Conservation (phyloP, 176 grass and related monocot species). For the Calamus simplicifolius region DNA sequence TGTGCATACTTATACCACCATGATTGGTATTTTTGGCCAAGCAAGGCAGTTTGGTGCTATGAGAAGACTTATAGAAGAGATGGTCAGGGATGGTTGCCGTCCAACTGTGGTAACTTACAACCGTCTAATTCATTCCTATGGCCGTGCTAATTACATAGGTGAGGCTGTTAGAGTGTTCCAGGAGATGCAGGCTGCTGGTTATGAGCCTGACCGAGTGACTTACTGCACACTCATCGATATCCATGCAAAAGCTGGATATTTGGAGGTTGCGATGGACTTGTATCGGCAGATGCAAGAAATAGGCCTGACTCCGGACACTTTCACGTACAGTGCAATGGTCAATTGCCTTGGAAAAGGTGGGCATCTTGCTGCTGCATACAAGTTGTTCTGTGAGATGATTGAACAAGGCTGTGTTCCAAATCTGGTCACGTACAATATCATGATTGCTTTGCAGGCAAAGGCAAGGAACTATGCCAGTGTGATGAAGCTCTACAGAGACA, state of each 20-base stretch:
- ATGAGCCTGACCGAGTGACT: constrained; percentile 68
- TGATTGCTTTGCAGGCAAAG: constrained; percentile 90
- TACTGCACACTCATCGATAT: constrained; percentile 96
- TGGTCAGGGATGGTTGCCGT: constrained; percentile 57
- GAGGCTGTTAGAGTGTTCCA: constrained; percentile 78
- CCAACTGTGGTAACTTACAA: constrained; percentile 94
- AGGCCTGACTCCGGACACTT: constrained; percentile 77
- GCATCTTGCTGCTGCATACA: constrained; percentile 57
- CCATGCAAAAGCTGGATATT: constrained; percentile 86
- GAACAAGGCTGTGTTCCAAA: constrained; percentile 82
- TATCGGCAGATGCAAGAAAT: constrained; percentile 75
- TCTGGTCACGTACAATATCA: constrained; percentile 94
- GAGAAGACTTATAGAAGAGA: constrained; percentile 81
- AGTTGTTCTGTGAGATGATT: constrained; percentile 89
- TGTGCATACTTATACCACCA: constrained; percentile 91
- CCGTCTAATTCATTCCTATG: constrained; percentile 91
- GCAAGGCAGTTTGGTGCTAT: constrained; percentile 67
- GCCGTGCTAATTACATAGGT: constrained; percentile 75
- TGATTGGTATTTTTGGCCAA: constrained; percentile 95
- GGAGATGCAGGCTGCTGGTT: constrained; percentile 79
- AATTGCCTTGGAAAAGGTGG: constrained; percentile 95
- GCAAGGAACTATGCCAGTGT: constrained; percentile 82
- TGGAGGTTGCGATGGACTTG: constrained; percentile 72
- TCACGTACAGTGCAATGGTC: constrained; percentile 96
- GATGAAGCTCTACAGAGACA: constrained; percentile 92